Percentiles rank a stretch among this genome's conserved stretches.
phyloP scores from a whole-genome alignment of 164 flowering plant species.

The Kalanchoe fedtschenkoi region DNA sequence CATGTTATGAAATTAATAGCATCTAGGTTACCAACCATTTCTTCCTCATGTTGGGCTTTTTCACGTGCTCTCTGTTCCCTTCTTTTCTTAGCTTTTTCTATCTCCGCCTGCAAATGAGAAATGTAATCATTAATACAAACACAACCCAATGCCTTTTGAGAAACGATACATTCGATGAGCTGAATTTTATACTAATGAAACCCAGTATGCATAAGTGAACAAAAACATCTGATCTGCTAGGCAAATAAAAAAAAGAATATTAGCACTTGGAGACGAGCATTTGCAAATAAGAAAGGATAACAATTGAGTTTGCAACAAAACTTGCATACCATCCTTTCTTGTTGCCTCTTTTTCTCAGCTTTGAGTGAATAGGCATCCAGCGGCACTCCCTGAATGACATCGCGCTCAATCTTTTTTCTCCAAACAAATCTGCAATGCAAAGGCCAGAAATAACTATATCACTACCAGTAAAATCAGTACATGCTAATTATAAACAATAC shows the following conservation, averaged over 20 bases:
- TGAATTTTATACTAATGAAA: no score
- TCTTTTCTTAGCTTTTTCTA: no score
- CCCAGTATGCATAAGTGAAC: no score
- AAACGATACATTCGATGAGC: not conserved
- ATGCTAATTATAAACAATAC: not conserved
- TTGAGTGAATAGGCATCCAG: slow-evolving; percentile 56
- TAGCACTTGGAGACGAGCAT: not conserved
- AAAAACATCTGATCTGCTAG: no score
- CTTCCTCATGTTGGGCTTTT: slow-evolving; percentile 88
- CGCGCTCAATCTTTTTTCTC: slow-evolving; percentile 89
- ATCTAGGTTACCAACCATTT: slow-evolving; percentile 50
- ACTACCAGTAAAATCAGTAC: not conserved
- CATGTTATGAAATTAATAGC: not conserved
- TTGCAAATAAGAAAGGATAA: not conserved
- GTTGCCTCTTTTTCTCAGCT: slow-evolving; percentile 64
- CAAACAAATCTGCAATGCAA: slow-evolving; percentile 69
- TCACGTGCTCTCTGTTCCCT: slow-evolving; percentile 94
- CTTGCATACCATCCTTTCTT: slow-evolving; percentile 64
- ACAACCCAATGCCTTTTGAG: slow-evolving; percentile 26
- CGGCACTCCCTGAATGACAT: slow-evolving; percentile 56
- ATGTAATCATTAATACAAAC: slow-evolving; percentile 67
- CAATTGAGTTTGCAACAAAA: no score
- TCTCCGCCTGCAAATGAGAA: slow-evolving; percentile 42
- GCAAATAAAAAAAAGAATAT: no score
- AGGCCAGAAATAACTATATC: not conserved